Base-by-base conservation (phyloP, 164 flowering plant species). In the Sedum album region DNA sequence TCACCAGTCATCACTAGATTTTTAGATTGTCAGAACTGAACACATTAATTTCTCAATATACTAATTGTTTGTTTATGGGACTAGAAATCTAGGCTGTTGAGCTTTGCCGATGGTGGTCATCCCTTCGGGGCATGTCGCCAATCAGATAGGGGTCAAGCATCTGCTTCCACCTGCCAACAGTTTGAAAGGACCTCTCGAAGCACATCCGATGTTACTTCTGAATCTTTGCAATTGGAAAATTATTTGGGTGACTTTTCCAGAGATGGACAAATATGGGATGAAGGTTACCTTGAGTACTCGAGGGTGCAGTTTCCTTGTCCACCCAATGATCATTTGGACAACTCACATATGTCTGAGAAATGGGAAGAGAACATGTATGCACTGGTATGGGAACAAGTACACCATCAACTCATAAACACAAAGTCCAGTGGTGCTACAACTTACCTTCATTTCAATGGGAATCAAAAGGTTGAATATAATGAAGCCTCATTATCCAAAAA, bases 31-130 rank as follows among this genome's bases (percentile, higher is more conserved):
- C n/a, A n/a, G n/a, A n/a, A n/a, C n/a, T n/a, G n/a, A 31, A 33
- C 17, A 23, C 42, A 64, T 64, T 35, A n/a, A 8, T 20, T 21
- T 20, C 14, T 65, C 1, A 14, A 14, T 23, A 38, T 41, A 49
- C 15, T 46, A 28, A 33, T 42, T 75, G 35, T 66, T 15, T 68
- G 68, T 20, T 65, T 10, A 30, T 75, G 61, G 28, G 57, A 73
- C 73, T 67, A 91, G 98, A 95, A 88, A 92, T 92, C 99, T 70
- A 86, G 88, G 79, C 85, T 95, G 72, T 65, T 80, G 66, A 90
- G 89, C 76, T 81, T 83, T 68, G 77, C 82, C 46, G 88, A 92
- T 69, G 83, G 81, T 80, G 90, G 85, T 21, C 83, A 91, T 11
- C 88, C 81, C 20, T 82, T 88, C 46, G 90, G 97, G 97, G 88